Base-by-base conservation (phyloP, 768 basidiomycete species). In the Glaciozyma antarctica region DNA sequence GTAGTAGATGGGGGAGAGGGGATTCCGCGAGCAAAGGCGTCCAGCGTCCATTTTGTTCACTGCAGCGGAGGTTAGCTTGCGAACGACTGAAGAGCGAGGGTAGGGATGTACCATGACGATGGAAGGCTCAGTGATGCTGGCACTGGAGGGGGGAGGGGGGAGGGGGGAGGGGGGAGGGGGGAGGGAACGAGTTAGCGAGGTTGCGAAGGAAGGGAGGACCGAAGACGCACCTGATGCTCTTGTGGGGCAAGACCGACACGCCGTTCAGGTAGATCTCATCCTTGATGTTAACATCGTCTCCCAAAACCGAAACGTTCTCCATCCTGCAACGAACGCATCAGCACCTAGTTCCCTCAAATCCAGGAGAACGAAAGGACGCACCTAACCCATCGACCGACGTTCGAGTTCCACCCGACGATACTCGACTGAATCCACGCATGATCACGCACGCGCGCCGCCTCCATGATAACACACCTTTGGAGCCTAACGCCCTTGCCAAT, bases 211-310 rank as follows among this genome's bases (percentile, higher is more conserved):
- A 48, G 47, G 10, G 13, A 48, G n/a, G 19, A 48, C 22, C 21
- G 47, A 51, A 22, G 47, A 43, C 49, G 49, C 21, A 60, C 32
- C 65, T 63, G 60, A 75, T 65, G 47, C 41, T 57, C 65, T 71
- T 71, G 65, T 72, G 73, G 5, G 71, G 65, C 13, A 71, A 44
- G 28, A 68, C 63, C 5, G 63, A 61, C 2, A 78, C 79, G 32
- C 78, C 78, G 68, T 78, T 78, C 68, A 79, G 74, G 71, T 75
- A 77, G 21, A 80, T 70, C 71, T 80, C 79, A 66, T 80, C 79
- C 76, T 79, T 79, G 76, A 80, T 77, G 43, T 76, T 75, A 28
- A 79, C 78, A 60, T 80, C 79, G 71, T 80, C 79, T 43, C 79
- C 79, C 34, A 80, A 73, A 19, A 80, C 79, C 51, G 76, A 77